Percentiles rank a stretch among this genome's conserved stretches.
Evolutionary conservation across 2,329 filamentous ascomycete species (phyloP).

Genomic region (Fusarium secorum): DNA sequence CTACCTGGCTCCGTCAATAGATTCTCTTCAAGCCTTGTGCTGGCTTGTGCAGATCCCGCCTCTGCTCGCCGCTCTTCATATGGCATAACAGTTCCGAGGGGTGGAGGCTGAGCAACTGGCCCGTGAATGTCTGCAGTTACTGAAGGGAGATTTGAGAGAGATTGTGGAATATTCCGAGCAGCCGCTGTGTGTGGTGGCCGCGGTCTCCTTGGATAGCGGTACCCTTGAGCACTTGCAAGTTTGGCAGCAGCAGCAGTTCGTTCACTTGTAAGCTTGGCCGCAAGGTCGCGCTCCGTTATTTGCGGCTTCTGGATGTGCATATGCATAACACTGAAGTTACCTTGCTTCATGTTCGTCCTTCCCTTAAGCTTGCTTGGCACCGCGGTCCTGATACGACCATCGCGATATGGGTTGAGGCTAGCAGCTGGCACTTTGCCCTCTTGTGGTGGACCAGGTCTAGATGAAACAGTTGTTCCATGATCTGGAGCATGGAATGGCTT

Average conservation of each 20-base stretch:
- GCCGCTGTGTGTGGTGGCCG: slow-evolving; percentile 45
- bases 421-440: neutral
- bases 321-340: slow-evolving; percentile 70
- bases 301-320: slow-evolving; percentile 61
- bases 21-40: neutral
- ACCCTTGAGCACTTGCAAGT: slow-evolving; percentile 62
- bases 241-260: slow-evolving; percentile 66
- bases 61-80: neutral
- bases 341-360: slow-evolving; percentile 62
- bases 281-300: slow-evolving; percentile 58
- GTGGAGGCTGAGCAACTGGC: neutral
- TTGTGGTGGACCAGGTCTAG: neutral
- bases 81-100: neutral
- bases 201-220: slow-evolving; percentile 59
- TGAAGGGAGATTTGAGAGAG: neutral
- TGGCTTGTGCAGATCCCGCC: neutral
- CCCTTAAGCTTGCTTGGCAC: slow-evolving; percentile 70
- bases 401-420: slow-evolving; percentile 37
- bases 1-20: neutral
- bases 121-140: neutral
- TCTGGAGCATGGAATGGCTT: neutral
- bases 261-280: slow-evolving; percentile 69
- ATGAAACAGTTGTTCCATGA: neutral
- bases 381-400: slow-evolving; percentile 58
- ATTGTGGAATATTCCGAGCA: neutral